A percentile compares a stretch with the other conserved stretches of the same genome.
Conservation (phyloP, 2,329 filamentous ascomycete genomes). For the Uncinocarpus reesii region DNA sequence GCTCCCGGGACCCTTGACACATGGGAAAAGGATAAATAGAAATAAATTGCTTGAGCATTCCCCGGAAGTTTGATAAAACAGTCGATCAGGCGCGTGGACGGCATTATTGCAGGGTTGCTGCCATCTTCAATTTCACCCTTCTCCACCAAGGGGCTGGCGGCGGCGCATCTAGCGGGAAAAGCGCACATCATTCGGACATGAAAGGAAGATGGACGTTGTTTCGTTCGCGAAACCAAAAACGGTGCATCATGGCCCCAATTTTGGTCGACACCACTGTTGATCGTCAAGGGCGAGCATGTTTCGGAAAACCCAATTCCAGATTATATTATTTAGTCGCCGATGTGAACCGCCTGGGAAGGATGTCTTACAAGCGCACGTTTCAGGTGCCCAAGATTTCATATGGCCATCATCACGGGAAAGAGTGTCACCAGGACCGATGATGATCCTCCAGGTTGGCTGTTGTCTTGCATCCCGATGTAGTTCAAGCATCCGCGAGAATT, state of each 20-base stretch:
- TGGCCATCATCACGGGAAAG: background rate
- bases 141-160: background rate
- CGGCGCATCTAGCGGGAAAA: background rate
- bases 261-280: background rate
- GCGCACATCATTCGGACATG: background rate
- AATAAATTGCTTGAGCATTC: background rate
- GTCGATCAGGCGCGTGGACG: background rate
- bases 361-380: background rate
- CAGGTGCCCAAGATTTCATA: background rate
- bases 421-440: background rate
- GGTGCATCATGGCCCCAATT: background rate
- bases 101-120: constrained; percentile 1
- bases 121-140: background rate
- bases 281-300: constrained; percentile 2
- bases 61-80: background rate
- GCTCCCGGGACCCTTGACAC: background rate
- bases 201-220: background rate
- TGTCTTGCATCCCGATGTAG: too few species aligned
- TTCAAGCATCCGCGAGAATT: too few species aligned
- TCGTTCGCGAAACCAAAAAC: background rate
- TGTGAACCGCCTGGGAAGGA: background rate
- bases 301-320: background rate
- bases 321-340: background rate
- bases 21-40: too few species aligned
- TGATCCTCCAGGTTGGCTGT: background rate